Evolutionary conservation across 2,329 filamentous ascomycete genomes (phyloP), one percentile per base, ranked within the genome.

Genomic region (Pyrenophora tritici-repentis): DNA sequence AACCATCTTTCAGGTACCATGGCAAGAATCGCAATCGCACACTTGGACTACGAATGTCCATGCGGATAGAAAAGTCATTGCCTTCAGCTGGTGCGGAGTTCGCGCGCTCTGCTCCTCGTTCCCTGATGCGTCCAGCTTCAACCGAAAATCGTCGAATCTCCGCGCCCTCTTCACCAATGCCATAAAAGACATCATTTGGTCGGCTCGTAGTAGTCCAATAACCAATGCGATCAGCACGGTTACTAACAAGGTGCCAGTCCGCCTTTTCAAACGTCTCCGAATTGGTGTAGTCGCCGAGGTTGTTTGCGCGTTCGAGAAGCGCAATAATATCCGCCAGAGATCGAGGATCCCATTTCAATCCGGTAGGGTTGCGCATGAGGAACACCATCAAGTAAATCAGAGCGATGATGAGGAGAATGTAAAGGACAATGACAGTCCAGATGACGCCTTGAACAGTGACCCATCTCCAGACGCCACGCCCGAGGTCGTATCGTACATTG

Each of bases 291-390:
- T 89, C 87, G 17, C 80, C 78, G 41, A 91, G 80, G 14, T 87
- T 85, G 72, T 96, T 96, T 58, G 90, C 92, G 53, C 88, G 84
- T 58, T 90, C 87, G 20, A 96, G 80, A 9, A 97, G 79, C 1
- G 87, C 84, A 36, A 94, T 81, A 32, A 96, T 77, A 68, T 97
- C 91, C 3, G 89, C 92, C 6, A 97, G 77, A 18, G 87, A 93
- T 38, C 87, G 81, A 2, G 91, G 83, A 67, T 96, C 91, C 92
- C 92, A 97, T 66, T 88, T 82, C 55, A 96, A 77, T 0, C 91
- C 91, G 0, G 91, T 95, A 62, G 80, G 81, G 24, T 82, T 79
- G 17, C 79, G 74, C 46, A 81, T 76, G 75, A 92, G 90, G 56
- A 84, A 87, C n/a, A 84, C 57, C 56, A 87, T 75, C 3, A 92